Evolutionary conservation across 345 rosid species (phyloP).

Genomic region (Rhodomyrtus tomentosa): DNA sequence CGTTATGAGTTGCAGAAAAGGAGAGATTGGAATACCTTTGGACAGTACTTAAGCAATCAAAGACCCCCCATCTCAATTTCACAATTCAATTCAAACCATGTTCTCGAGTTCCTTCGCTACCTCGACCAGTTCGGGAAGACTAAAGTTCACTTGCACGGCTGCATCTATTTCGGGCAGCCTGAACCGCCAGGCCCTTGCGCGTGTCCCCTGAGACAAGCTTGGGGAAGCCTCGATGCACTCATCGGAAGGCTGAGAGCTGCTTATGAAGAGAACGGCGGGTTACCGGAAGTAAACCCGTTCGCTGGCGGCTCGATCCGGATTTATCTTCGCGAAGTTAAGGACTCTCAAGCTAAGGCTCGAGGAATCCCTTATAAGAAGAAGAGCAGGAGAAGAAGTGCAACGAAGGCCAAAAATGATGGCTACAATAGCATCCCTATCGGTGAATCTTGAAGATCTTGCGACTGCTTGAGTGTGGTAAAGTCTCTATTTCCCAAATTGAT

Average conservation of each 20-base stretch:
- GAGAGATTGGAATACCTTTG: constrained; percentile 89
- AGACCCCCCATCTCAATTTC: constrained; percentile 67
- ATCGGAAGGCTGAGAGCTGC: constrained; percentile 37
- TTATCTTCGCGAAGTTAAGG: constrained; percentile 12
- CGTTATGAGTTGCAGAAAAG: constrained; percentile 80
- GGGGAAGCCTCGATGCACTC: constrained; percentile 36
- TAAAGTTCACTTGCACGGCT: constrained; percentile 75
- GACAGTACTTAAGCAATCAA: constrained; percentile 78
- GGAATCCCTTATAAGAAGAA: constrained; percentile 15
- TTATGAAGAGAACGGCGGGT: constrained; percentile 30
- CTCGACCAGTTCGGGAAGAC: constrained; percentile 88
- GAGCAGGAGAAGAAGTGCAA: constrained; percentile 2
- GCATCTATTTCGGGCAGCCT: constrained; percentile 30
- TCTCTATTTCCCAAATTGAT: background rate
- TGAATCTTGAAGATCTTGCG: background rate
- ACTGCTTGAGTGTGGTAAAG: background rate
- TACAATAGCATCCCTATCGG: background rate
- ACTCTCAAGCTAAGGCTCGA: constrained; percentile 14
- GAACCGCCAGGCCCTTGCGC: constrained; percentile 32
- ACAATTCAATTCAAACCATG: constrained; percentile 53
- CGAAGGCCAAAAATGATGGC: background rate
- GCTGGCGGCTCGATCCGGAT: constrained; percentile 11
- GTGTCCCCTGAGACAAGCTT: constrained; percentile 31
- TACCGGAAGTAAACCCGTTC: constrained; percentile 28
- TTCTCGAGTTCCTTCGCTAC: constrained; percentile 71